Evolutionary conservation across 768 basidiomycete species (phyloP).

Genomic region (Ramaria sp.): DNA sequence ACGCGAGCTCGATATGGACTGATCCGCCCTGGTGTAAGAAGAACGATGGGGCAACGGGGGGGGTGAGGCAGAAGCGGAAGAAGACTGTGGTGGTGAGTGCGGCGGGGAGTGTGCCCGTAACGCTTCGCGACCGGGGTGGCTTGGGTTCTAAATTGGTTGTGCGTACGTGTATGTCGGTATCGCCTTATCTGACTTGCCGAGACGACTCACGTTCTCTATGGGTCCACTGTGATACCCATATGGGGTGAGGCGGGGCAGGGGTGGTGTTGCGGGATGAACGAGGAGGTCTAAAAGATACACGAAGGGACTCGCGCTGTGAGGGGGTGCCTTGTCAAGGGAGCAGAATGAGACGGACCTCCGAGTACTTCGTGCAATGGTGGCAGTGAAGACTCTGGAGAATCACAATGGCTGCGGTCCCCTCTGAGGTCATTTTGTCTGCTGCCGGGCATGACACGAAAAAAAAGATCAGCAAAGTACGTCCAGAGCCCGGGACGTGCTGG

Average conservation of each 20-base stretch:
- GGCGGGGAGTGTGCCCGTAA: no score
- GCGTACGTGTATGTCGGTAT: no score
- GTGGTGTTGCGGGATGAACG: neutral
- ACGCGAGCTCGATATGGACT: neutral
- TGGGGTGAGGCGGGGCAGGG: neutral
- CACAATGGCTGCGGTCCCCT: neutral
- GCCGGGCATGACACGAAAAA: neutral
- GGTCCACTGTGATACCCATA: neutral
- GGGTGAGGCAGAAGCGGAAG: neutral
- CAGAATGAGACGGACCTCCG: neutral
- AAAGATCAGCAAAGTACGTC: neutral
- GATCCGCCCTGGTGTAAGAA: neutral
- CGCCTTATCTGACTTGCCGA: no score
- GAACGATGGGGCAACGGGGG: neutral
- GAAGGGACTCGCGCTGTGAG: neutral
- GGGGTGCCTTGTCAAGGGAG: neutral
- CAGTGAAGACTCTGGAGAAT: neutral
- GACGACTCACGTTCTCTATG: no score
- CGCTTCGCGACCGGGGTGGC: no score
- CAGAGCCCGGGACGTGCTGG: neutral
- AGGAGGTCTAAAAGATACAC: neutral
- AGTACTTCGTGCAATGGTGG: slow-evolving; percentile 1
- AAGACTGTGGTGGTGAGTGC: no score
- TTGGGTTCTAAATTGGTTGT: no score
- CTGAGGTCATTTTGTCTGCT: neutral